Evolutionary conservation across 1,139 yeast species (phyloP).

Genomic region (Geotrichum candidum): DNA sequence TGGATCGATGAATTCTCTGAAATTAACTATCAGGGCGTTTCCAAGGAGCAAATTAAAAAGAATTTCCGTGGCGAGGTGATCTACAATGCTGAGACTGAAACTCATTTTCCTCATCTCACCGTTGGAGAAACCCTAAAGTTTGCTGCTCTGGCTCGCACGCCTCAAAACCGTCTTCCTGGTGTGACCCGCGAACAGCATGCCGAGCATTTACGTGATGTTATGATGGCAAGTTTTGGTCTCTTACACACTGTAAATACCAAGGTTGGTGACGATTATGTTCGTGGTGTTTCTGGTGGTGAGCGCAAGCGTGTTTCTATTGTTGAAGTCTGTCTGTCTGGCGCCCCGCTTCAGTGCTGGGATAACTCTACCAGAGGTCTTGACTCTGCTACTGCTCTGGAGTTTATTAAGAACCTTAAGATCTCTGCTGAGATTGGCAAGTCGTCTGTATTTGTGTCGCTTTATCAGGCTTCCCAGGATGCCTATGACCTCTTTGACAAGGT

Average conservation of each 20-base stretch:
- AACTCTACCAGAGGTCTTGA: conserved; percentile 73
- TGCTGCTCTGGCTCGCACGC: conserved; percentile 61
- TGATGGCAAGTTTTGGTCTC: conserved; percentile 69
- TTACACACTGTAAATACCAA: conserved; percentile 61
- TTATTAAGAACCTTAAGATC: conserved; percentile 59
- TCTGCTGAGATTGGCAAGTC: conserved; percentile 53
- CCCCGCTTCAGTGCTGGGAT: conserved; percentile 66
- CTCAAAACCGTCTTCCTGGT: conserved; percentile 57
- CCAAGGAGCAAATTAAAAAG: conserved; percentile 43
- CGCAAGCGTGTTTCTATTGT: conserved; percentile 77
- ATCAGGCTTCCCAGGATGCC: conserved; percentile 77
- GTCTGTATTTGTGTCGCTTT: conserved; percentile 69
- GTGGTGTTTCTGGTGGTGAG: conserved; percentile 86
- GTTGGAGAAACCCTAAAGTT: conserved; percentile 65
- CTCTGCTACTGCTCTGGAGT: conserved; percentile 72
- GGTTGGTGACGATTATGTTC: conserved; percentile 64
- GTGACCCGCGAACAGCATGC: conserved; percentile 55
- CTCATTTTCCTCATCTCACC: conserved; percentile 66
- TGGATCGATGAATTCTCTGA: conserved; percentile 47
- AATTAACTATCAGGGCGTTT: conserved; percentile 32
- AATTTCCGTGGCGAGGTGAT: conserved; percentile 64
- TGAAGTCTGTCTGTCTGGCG: conserved; percentile 57
- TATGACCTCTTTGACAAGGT: conserved; percentile 73
- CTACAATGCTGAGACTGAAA: conserved; percentile 65
- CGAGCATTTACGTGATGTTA: conserved; percentile 55